Evolutionary conservation across 345 rosid genomes (phyloP).

Genomic region (Boechera stricta): DNA sequence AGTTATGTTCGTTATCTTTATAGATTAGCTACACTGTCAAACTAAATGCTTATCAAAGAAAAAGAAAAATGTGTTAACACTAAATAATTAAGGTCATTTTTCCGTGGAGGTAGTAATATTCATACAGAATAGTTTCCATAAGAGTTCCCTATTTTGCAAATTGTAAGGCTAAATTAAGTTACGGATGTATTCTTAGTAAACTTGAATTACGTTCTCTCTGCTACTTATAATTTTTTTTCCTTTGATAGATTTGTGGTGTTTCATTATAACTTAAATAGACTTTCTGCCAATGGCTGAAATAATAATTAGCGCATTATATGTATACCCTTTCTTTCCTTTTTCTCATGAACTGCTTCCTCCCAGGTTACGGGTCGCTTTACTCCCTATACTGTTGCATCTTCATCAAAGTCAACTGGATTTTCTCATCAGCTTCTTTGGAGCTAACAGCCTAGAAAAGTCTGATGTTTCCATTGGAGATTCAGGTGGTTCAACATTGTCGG

Average conservation of each 20-base stretch:
- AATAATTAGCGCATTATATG: neutral
- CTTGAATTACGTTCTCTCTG: constrained; percentile 17
- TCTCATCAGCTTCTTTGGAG: constrained; percentile 78
- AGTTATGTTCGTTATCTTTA: constrained; percentile 14
- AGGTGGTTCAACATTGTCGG: constrained; percentile 47
- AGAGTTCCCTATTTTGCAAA: constrained; percentile 3
- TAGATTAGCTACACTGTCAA: constrained; percentile 21
- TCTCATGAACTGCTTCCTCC: constrained; percentile 39
- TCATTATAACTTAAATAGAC: constrained; percentile 7
- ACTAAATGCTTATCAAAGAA: neutral
- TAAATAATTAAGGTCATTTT: neutral
- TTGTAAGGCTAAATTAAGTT: constrained; percentile 1
- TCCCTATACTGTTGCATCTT: constrained; percentile 86
- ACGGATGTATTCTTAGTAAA: constrained; percentile 11
- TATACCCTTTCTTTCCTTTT: constrained; percentile 13
- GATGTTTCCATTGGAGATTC: constrained; percentile 50
- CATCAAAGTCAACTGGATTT: constrained; percentile 96
- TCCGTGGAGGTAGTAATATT: constrained; percentile 12
- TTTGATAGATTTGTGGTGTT: constrained; percentile 19
- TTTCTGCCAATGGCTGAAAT: constrained; percentile 9
- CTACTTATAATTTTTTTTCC: neutral
- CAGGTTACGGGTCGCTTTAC: constrained; percentile 79
- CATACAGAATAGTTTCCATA: neutral
- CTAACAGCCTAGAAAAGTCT: constrained; percentile 57
- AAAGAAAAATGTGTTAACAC: constrained; percentile 3